Evolutionary conservation across 2,329 filamentous ascomycete genomes (phyloP), one percentile per base, ranked within the genome.

Genomic region (Phyllosticta paracitricarpa): DNA sequence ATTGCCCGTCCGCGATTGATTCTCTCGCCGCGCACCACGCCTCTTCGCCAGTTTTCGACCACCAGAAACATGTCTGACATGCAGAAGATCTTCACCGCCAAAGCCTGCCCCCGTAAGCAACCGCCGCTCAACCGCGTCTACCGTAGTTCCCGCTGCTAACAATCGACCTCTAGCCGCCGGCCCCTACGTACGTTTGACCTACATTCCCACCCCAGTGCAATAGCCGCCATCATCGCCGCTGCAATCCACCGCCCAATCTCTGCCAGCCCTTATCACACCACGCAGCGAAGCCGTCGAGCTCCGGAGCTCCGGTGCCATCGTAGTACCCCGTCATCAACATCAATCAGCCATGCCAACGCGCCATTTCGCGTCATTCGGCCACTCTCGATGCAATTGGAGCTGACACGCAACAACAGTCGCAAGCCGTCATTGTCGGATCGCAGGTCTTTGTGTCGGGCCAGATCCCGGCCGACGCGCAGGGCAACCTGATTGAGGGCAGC

Each of bases 381-480:
- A 53, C 40, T 48, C 28, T 54, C 54, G 53, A 61, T 53, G 17
- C 40, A 6, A 48, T 7, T 54, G 52, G 22, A 28, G 51, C 59
- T 61, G 59, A 61, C 59, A 52, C 17, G 19, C 19, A 22, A 51
- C 56, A 40, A 25, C 56, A 79, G 75, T 72, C 75, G 57, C 78
- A 80, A 76, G 87, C 87, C 68, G 86, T 90, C 73, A 81, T 83
- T 67, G 86, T 86, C 63, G 84, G 84, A 65, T 82, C 83, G 65
- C 79, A 86, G 65, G 81, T 91, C 74, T 91, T 84, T 75, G 82
- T 87, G 70, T 89, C 87, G 0, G 88, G 88, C 66, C 84, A 89
- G 76, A 92, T 96, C 71, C 91, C 90, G 65, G 84, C 84, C 65
- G 84, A 88, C 72, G 77, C 80, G 54, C 74, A 77, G 59, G 83